Evolutionary conservation across 495 filamentous ascomycete genomes (phyloP).

Genomic region (Echria macrotheca): DNA sequence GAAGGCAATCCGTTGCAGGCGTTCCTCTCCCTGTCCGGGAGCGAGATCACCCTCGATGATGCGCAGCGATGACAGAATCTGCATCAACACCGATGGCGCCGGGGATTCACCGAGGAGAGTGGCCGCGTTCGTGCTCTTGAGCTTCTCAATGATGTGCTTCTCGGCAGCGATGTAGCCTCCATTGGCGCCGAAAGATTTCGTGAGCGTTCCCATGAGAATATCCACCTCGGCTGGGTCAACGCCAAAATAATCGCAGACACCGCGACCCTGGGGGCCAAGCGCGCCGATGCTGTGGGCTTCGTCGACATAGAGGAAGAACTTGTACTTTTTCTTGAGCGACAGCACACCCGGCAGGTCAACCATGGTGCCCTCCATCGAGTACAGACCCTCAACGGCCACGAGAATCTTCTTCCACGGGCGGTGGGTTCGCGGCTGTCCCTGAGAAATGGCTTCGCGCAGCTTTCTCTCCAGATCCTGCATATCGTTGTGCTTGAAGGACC

Average conservation of each 20-base stretch:
- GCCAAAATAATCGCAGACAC: constrained; percentile 95
- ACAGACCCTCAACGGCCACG: constrained; percentile 92
- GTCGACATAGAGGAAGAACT: constrained; percentile 91
- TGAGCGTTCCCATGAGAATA: constrained; percentile 96
- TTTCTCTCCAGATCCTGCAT: constrained; percentile 78
- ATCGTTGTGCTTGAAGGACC: constrained; percentile 96
- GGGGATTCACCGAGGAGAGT: constrained; percentile 85
- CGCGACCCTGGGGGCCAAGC: constrained; percentile 77
- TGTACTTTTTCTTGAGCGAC: constrained; percentile 85
- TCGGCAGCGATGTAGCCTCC: constrained; percentile 92
- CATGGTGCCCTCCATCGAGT: constrained; percentile 99
- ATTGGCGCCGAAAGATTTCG: constrained; percentile 97
- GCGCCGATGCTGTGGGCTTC: constrained; percentile 97
- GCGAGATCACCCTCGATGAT: constrained; percentile 83
- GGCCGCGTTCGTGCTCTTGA: constrained; percentile 78
- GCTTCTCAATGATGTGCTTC: constrained; percentile 86
- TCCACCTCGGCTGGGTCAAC: constrained; percentile 85
- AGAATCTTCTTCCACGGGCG: constrained; percentile 98
- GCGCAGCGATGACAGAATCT: constrained; percentile 77
- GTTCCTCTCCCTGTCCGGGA: constrained; percentile 92
- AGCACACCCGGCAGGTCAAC: constrained; percentile 86
- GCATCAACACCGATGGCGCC: constrained; percentile 76
- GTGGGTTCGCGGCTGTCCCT: constrained; percentile 94
- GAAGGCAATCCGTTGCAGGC: constrained; percentile 92
- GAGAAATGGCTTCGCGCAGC: constrained; percentile 85